These are phyloP conservation scores for Theileria annulata DNA, from an alignment of 169 alveolate genomes.

Conservation along the genomic window DNA sequence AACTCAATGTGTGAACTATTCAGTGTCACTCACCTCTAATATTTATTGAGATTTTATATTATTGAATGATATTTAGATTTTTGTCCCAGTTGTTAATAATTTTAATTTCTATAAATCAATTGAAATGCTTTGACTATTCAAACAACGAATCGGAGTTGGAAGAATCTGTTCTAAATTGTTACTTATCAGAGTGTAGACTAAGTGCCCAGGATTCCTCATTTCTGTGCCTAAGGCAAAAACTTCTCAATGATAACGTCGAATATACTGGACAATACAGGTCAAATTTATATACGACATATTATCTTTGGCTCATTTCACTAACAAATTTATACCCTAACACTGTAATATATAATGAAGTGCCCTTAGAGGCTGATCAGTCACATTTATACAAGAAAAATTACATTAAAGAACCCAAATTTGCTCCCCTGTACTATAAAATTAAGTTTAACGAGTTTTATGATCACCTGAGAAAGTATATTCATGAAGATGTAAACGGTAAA, in stretches of 20 bases:
- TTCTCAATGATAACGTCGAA: not conserved
- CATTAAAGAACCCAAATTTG: not conserved
- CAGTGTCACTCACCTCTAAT: not conserved
- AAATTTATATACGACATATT: not conserved
- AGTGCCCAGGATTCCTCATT: not conserved
- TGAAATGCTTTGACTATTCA: too few species aligned
- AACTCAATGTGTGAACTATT: too few species aligned
- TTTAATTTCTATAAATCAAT: too few species aligned
- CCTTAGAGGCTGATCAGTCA: not conserved
- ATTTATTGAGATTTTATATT: not conserved
- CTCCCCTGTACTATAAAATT: slow-evolving; percentile 24
- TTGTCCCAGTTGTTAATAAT: too few species aligned
- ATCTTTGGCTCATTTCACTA: slow-evolving; percentile 35
- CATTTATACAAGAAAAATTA: not conserved
- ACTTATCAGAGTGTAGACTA: slow-evolving; percentile 15
- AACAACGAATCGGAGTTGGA: not conserved
- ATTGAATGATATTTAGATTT: not conserved
- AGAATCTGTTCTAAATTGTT: not conserved
- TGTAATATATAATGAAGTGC: slow-evolving; percentile 22
- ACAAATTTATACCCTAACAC: slow-evolving; percentile 37
- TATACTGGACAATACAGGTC: not conserved
- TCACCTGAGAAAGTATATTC: slow-evolving; percentile 9
- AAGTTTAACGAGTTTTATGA: slow-evolving; percentile 8
- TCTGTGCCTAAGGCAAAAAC: not conserved
- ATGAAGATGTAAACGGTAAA: not conserved